Conservation (phyloP, 208 protist genomes). For the Wallacemonas sp. region DNA sequence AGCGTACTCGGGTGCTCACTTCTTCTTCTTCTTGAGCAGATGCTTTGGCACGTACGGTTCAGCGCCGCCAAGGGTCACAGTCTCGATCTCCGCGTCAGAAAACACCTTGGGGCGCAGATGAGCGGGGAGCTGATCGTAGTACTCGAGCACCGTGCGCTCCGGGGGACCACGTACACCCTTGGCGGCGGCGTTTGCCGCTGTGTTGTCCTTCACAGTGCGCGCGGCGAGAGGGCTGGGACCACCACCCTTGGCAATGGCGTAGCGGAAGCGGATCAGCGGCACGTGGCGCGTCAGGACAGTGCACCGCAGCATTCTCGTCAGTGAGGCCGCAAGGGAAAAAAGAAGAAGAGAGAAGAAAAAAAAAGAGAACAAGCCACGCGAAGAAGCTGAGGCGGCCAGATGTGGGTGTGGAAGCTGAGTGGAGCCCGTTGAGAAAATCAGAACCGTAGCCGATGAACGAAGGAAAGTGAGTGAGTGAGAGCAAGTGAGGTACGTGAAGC, state of each 20-base stretch:
- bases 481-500: too few relatives aligned
- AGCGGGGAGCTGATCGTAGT: slow-evolving; percentile 54
- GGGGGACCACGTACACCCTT: slow-evolving; percentile 8
- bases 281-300: slow-evolving; percentile 27
- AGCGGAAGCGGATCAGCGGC: slow-evolving; percentile 74
- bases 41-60: slow-evolving; percentile 76
- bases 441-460: too few relatives aligned
- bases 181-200: background rate
- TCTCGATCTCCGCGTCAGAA: slow-evolving; percentile 73
- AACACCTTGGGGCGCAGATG: slow-evolving; percentile 59
- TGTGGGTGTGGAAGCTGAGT: too few relatives aligned
- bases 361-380: too few relatives aligned
- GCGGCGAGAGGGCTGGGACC: background rate
- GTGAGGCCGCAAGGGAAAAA: background rate
- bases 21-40: slow-evolving; percentile 69
- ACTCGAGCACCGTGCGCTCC: slow-evolving; percentile 33
- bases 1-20: slow-evolving; percentile 12
- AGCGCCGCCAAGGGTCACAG: slow-evolving; percentile 72
- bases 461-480: too few relatives aligned
- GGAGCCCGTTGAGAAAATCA: too few relatives aligned
- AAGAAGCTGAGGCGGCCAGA: too few relatives aligned
- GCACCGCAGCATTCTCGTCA: slow-evolving; percentile 30
- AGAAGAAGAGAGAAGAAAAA: slow-evolving; percentile 23
- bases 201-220: background rate
- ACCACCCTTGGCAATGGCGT: slow-evolving; percentile 54